Percentiles rank a stretch among this genome's conserved stretches.
phyloP scores from a whole-genome alignment of 176 grass and related monocot species.

The Luzula sylvatica region DNA sequence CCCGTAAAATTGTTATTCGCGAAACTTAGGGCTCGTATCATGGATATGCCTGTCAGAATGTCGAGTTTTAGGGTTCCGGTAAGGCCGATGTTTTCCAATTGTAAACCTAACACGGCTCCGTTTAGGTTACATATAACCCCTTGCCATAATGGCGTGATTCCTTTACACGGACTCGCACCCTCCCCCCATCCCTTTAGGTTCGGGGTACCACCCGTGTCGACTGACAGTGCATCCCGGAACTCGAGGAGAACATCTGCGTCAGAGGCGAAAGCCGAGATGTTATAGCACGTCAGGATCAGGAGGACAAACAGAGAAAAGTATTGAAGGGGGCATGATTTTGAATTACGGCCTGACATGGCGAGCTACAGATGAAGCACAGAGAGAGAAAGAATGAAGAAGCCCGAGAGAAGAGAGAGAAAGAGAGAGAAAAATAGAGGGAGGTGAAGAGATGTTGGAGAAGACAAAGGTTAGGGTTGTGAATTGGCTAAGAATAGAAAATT shows the following conservation, averaged over 20 bases:
- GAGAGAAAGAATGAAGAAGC: neutral
- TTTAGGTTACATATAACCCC: conserved; percentile 19
- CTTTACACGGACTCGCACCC: conserved; percentile 9
- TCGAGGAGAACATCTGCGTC: conserved; percentile 26
- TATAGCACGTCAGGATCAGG: conserved; percentile 11
- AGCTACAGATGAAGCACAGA: neutral
- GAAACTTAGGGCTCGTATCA: conserved; percentile 64
- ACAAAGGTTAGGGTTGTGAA: conserved; percentile 13
- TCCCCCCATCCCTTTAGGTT: conserved; percentile 16
- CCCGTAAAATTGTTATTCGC: conserved; percentile 49
- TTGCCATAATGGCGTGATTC: neutral
- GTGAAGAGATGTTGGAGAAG: conserved; percentile 8
- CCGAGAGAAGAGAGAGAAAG: conserved; percentile 9
- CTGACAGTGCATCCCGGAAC: conserved; percentile 28
- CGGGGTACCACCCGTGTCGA: neutral
- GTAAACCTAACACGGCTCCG: conserved; percentile 26
- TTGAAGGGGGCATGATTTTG: conserved; percentile 21
- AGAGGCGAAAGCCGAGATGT: neutral
- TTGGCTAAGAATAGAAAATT: conserved; percentile 51
- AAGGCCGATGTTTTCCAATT: conserved; percentile 54
- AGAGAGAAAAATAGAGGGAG: conserved; percentile 9
- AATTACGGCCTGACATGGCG: conserved; percentile 46
- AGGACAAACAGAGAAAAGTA: conserved; percentile 17
- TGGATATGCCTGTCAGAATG: conserved; percentile 23
- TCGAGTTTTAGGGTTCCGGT: conserved; percentile 27